A percentile compares a stretch with the other conserved stretches of the same genome.
These are phyloP conservation scores for Pneumocystis wakefieldiae DNA, from an alignment of 1,139 yeast species.

Conservation along the genomic window DNA sequence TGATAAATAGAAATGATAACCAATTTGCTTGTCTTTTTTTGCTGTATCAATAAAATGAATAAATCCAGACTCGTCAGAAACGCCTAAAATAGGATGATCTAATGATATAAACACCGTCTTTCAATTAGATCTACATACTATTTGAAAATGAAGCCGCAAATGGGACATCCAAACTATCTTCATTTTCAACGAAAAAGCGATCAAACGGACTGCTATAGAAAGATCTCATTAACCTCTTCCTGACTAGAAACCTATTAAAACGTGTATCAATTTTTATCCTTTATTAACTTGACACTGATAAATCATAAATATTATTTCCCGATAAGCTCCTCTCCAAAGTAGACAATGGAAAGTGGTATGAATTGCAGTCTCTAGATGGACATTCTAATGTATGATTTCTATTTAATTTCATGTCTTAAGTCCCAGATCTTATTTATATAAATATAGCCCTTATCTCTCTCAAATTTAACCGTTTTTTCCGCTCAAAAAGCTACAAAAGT, in stretches of 20 bases:
- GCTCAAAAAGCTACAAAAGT: background rate
- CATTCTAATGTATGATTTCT: background rate
- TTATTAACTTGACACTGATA: background rate
- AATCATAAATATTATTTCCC: background rate
- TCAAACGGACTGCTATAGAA: background rate
- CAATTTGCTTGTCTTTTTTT: background rate
- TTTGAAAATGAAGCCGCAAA: conserved; percentile 1
- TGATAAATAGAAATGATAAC: background rate
- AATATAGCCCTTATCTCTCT: background rate
- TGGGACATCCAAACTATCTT: background rate
- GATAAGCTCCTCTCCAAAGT: background rate
- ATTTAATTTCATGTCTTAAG: background rate
- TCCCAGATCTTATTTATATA: background rate
- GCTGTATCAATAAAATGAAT: background rate
- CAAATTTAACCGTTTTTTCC: background rate
- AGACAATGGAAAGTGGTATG: background rate
- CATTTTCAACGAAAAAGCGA: background rate
- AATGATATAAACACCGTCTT: background rate
- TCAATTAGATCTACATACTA: background rate
- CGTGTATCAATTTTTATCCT: background rate
- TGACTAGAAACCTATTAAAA: background rate
- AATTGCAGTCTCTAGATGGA: too few species aligned
- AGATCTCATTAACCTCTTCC: background rate
- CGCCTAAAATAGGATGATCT: background rate
- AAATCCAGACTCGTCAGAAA: background rate